phyloP scores from a whole-genome alignment of 2,329 filamentous ascomycete species.

The Chlorencoelia australis region DNA sequence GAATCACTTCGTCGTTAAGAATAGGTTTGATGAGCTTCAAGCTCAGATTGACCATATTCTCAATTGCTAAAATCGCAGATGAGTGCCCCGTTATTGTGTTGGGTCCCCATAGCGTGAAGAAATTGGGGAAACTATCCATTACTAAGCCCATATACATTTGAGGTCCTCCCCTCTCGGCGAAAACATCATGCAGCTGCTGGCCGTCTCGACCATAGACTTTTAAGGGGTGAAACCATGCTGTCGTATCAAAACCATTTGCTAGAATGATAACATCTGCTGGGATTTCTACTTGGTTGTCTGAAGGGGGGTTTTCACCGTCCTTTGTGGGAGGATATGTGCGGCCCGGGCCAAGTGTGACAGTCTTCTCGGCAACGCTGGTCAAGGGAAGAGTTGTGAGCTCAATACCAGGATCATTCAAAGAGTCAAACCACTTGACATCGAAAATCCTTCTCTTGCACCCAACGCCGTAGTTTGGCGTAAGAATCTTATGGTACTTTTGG shows the following conservation, averaged over 20 bases:
- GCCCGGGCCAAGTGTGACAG: slow-evolving; percentile 42
- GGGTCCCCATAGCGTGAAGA: slow-evolving; percentile 48
- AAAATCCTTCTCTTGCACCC: slow-evolving; percentile 48
- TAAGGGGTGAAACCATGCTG: slow-evolving; percentile 43
- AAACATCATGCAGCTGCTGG: slow-evolving; percentile 39
- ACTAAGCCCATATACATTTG: slow-evolving; percentile 48
- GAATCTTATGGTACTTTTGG: slow-evolving; percentile 45
- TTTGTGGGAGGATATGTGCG: slow-evolving; percentile 32
- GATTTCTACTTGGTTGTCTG: slow-evolving; percentile 30
- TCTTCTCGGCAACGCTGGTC: slow-evolving; percentile 34
- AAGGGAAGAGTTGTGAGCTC: slow-evolving; percentile 43
- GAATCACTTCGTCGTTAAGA: slow-evolving; percentile 33
- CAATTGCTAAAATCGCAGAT: slow-evolving; percentile 44
- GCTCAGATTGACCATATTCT: slow-evolving; percentile 45
- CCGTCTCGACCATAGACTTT: slow-evolving; percentile 38
- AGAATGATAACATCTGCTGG: slow-evolving; percentile 47
- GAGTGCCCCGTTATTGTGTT: slow-evolving; percentile 50
- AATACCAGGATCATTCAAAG: slow-evolving; percentile 38
- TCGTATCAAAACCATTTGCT: slow-evolving; percentile 47
- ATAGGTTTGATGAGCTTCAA: slow-evolving; percentile 45
- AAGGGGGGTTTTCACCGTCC: slow-evolving; percentile 14
- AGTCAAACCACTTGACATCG: slow-evolving; percentile 40
- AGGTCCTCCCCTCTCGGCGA: slow-evolving; percentile 43
- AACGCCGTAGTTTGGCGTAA: slow-evolving; percentile 46
- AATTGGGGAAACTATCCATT: slow-evolving; percentile 48